Evolutionary conservation across 495 filamentous ascomycete genomes (phyloP).

Genomic region (Neurospora intermedia): DNA sequence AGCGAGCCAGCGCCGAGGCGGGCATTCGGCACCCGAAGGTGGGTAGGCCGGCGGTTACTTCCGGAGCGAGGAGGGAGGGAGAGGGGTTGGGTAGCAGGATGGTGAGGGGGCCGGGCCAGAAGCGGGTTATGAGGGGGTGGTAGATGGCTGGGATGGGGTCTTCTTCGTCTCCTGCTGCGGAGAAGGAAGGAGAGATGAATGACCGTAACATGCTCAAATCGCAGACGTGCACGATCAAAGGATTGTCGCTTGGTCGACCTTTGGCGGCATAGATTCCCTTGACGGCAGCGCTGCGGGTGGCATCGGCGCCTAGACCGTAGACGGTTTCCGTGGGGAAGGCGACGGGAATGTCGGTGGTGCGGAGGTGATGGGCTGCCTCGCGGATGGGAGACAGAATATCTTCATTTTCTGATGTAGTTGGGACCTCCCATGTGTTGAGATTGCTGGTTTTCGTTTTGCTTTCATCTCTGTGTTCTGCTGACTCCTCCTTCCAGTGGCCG

Average conservation of each 20-base stretch:
- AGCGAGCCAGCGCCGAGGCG: slow-evolving; percentile 66
- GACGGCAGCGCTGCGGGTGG: slow-evolving; percentile 70
- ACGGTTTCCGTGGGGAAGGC: slow-evolving; percentile 98
- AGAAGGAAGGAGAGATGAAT: slow-evolving; percentile 33
- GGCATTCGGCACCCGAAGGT: slow-evolving; percentile 93
- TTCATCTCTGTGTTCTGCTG: background rate
- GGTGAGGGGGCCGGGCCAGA: slow-evolving; percentile 94
- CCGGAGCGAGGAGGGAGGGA: slow-evolving; percentile 61
- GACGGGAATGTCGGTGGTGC: slow-evolving; percentile 58
- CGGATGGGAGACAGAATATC: slow-evolving; percentile 20
- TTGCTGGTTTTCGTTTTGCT: background rate
- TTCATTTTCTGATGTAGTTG: background rate
- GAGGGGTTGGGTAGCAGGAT: slow-evolving; percentile 74
- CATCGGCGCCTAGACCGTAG: slow-evolving; percentile 92
- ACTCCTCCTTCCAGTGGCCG: slow-evolving; percentile 11
- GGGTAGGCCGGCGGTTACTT: slow-evolving; percentile 72
- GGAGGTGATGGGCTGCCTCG: slow-evolving; percentile 51
- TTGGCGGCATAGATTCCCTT: slow-evolving; percentile 85
- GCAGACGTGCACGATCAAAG: slow-evolving; percentile 83
- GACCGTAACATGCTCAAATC: slow-evolving; percentile 67
- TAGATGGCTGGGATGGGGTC: slow-evolving; percentile 73
- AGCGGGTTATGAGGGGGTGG: slow-evolving; percentile 61
- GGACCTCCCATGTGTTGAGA: slow-evolving; percentile 14
- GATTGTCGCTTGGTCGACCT: slow-evolving; percentile 83
- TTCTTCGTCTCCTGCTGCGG: background rate